Base-by-base conservation (phyloP, 306 rosid species). In the Quercus berberidifolia region DNA sequence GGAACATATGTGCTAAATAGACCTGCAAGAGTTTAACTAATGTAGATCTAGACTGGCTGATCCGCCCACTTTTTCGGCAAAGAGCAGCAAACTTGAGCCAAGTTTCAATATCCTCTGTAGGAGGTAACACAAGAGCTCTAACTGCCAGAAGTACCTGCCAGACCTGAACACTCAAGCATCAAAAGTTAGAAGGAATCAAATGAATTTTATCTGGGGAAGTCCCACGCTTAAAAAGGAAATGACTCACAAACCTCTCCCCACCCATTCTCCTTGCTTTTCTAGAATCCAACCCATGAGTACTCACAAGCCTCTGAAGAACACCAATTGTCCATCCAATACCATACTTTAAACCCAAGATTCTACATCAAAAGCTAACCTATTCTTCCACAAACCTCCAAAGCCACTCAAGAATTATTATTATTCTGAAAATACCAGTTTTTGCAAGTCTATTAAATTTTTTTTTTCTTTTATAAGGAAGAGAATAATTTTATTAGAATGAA, bases 31-130 rank as follows among this genome's bases (percentile, higher is more conserved):
- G 99, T 84, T 95, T 91, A 77, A 95, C 83, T 79, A 95, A 75
- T 79, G 99, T 93, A 77, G 99, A 93, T 83, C 91, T 93, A 12
- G 99, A 96, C 83, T 93, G 99, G 88, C 91, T 89, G 79, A 89
- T 86, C 64, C 96, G 92, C 58, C 94, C 93, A 80, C 78, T 91
- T 82, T 91, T 91, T 81, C 91, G 89, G 85, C 99, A 92, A 78
- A 91, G 98, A 72, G 94, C 86, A 76, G 97, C 96, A 81, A 91
- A 95, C 88, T 95, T 91, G 51, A 95, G 97, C 99, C 99, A 93
- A 69, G 97, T 92, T 65, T 95, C 97, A 81, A 89, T 68, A 63
- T 95, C 98, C 78, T 95, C 99, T 26, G 89, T 85, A 59, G 98
- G 99, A 84, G 99, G 98, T 13, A 95, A 87, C 83, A 95, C 97